Base-by-base conservation (phyloP, 139 green algal species). In the Edaphochlamys debaryana region DNA sequence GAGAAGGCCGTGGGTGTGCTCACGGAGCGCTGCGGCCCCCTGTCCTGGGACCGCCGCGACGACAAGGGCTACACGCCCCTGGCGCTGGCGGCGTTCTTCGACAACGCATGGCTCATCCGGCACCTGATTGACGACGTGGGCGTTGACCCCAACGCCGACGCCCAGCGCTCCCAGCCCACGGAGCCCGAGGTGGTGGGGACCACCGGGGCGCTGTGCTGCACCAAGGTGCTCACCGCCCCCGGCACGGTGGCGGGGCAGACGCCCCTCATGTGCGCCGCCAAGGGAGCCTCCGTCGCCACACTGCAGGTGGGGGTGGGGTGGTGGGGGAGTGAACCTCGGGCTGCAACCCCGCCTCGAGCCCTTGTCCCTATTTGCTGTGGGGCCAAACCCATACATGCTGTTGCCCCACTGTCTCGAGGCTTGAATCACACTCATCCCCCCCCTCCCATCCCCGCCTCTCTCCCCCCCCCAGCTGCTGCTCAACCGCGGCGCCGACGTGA, bases 251-350 rank as follows among this genome's bases (percentile, higher is more conserved):
- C 32, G 34, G 67, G 52, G 2, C 79, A 85, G 79, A 89, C 85
- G 38, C 85, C 85, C 40, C 85, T 89, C 50, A 89, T 89, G 79
- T 87, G 76, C 64, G 85, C 85, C 1, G 85, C 85, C 23, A 84
- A 84, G 72, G 85, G 85, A 8, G 79, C 79, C 40, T 86, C 78
- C 54, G 37, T 77, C 17, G 58, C 54, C 23, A 68, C 83, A 0
- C 17, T 80, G 23, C 63, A 87, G 82, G 82, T 83, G 34, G 29
- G 58, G 27, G 58, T 37, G 13, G 36, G 22, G 68, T 22, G 22
- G 17, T 15, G 68, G 22, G 68, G 22, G 17, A 45, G 13, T 34
- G 30, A n/a, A n/a, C n/a, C n/a, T n/a, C n/a, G n/a, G n/a, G n/a
- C n/a, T n/a, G n/a, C n/a, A n/a, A n/a, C n/a, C n/a, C n/a, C n/a